phyloP scores from a whole-genome alignment of 768 basidiomycete genomes.

The Rhodocollybia butyracea region DNA sequence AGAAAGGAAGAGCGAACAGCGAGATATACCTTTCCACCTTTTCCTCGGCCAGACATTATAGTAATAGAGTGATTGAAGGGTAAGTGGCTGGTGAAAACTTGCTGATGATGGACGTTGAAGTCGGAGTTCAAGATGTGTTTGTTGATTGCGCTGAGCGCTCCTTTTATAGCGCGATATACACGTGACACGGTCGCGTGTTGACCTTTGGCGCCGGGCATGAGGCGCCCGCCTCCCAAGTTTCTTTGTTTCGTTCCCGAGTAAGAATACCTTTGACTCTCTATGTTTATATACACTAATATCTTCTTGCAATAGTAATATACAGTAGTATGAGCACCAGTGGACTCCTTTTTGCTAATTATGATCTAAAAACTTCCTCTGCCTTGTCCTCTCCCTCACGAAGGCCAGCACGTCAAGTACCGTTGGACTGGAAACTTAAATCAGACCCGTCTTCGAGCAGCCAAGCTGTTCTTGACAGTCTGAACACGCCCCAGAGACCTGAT shows the following conservation, averaged over 20 bases:
- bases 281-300: no score
- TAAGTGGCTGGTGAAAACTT: neutral
- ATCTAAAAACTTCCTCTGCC: neutral
- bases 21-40: conserved; percentile 60
- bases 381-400: neutral
- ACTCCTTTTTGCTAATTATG: neutral
- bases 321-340: neutral
- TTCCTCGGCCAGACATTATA: conserved; percentile 73
- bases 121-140: neutral
- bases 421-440: neutral
- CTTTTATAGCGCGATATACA: neutral
- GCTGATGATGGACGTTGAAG: neutral
- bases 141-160: neutral
- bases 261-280: no score
- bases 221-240: neutral
- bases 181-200: neutral
- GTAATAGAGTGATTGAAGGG: conserved; percentile 4
- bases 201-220: neutral
- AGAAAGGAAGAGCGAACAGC: neutral
- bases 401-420: neutral
- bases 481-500: no score
- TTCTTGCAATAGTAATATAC: neutral
- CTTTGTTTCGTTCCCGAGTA: no score
- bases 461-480: no score
- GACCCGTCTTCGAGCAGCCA: neutral